Percentiles rank a stretch among this genome's conserved stretches.
Conservation (phyloP, 83 land plant genomes). For the Diphasiastrum complanatum region DNA sequence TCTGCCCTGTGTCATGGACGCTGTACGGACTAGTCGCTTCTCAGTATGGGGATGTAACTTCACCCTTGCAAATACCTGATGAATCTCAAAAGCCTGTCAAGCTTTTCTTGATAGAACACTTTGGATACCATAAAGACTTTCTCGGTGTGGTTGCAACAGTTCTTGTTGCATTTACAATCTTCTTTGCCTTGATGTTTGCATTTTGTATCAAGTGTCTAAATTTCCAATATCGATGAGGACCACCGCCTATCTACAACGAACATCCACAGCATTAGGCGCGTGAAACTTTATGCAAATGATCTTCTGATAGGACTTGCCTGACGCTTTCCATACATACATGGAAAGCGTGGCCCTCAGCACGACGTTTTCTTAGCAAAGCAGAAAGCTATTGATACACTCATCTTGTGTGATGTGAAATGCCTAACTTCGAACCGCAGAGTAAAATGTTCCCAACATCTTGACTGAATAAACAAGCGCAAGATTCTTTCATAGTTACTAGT, state of each 20-base stretch:
- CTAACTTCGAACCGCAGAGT: too few relatives aligned
- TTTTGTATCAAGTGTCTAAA: not conserved
- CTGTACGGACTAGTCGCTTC: not conserved
- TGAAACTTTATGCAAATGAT: too few relatives aligned
- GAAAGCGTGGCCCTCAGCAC: too few relatives aligned
- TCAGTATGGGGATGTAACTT: not conserved
- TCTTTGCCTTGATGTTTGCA: not conserved
- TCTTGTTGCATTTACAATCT: not conserved
- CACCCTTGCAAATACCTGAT: not conserved
- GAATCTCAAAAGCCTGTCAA: not conserved
- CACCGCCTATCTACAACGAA: not conserved
- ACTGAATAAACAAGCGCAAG: too few relatives aligned
- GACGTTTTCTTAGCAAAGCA: too few relatives aligned
- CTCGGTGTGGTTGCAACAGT: constrained; percentile 1
- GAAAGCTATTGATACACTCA: too few relatives aligned
- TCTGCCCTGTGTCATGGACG: not conserved
- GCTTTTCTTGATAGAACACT: not conserved
- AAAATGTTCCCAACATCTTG: too few relatives aligned
- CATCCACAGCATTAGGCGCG: too few relatives aligned
- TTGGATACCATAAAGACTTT: not conserved
- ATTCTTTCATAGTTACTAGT: too few relatives aligned
- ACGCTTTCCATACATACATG: too few relatives aligned
- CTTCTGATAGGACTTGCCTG: too few relatives aligned
- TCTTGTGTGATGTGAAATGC: too few relatives aligned
- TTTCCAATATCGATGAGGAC: not conserved